Conservation (phyloP, 192 early-diverging fungal species). For the Umbelopsis vinacea region DNA sequence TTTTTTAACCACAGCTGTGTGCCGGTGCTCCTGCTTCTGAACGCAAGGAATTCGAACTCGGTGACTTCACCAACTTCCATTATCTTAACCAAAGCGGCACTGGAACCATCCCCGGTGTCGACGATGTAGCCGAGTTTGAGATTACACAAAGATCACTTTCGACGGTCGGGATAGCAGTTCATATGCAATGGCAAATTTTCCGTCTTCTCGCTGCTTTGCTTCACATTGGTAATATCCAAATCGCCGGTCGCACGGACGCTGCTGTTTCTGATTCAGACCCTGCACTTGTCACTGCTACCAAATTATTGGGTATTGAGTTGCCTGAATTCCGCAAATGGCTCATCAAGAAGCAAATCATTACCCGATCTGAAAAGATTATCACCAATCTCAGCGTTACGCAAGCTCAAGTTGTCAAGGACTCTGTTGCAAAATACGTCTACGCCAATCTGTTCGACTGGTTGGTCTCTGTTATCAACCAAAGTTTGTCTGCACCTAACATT, state of each 20-base stretch:
- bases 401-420: slow-evolving; percentile 83
- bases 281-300: slow-evolving; percentile 69
- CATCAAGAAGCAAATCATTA: slow-evolving; percentile 89
- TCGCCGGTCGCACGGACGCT: slow-evolving; percentile 73
- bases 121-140: slow-evolving; percentile 93
- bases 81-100: slow-evolving; percentile 89
- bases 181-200: slow-evolving; percentile 90
- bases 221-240: slow-evolving; percentile 95
- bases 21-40: slow-evolving; percentile 86
- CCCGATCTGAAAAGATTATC: slow-evolving; percentile 91
- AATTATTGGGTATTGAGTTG: slow-evolving; percentile 78
- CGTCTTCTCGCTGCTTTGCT: slow-evolving; percentile 88
- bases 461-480: slow-evolving; percentile 85
- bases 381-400: slow-evolving; percentile 73
- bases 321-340: slow-evolving; percentile 94
- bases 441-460: slow-evolving; percentile 96
- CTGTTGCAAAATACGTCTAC: slow-evolving; percentile 97
- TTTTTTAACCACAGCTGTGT: slow-evolving; percentile 62
- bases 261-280: slow-evolving; percentile 77
- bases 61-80: slow-evolving; percentile 76
- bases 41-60: slow-evolving; percentile 78
- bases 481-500: slow-evolving; percentile 65
- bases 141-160: slow-evolving; percentile 85
- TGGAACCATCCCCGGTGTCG: slow-evolving; percentile 82
- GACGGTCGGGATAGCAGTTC: slow-evolving; percentile 82